Conservation (phyloP, 75 land plant genomes). For the Sequoia sempervirens region DNA sequence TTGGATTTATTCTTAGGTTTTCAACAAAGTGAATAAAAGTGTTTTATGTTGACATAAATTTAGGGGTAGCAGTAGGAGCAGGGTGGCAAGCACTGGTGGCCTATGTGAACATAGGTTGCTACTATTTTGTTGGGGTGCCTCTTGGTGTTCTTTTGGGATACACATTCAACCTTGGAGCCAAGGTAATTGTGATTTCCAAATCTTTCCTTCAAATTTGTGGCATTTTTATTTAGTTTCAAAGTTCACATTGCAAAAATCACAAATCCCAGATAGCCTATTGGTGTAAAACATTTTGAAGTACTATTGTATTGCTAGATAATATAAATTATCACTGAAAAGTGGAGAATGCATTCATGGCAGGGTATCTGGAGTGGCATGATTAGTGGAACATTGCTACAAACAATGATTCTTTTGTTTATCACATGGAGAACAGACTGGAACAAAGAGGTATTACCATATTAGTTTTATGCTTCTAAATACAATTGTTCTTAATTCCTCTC, state of each 20-base stretch:
- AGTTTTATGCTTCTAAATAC: background rate
- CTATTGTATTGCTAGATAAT: background rate
- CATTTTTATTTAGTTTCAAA: background rate
- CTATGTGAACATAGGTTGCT: background rate
- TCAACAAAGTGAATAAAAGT: background rate
- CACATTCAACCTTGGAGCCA: background rate
- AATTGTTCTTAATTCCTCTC: too few species aligned
- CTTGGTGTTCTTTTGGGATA: background rate
- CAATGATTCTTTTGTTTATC: constrained; percentile 28
- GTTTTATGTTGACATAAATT: background rate
- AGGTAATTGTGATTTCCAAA: background rate
- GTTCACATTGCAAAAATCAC: background rate
- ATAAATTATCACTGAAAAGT: background rate
- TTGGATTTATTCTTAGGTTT: background rate
- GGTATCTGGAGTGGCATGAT: constrained; percentile 65
- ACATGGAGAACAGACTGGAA: constrained; percentile 37
- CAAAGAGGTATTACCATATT: constrained; percentile 27
- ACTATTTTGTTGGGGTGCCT: background rate
- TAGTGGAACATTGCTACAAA: constrained; percentile 44
- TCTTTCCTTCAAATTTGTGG: background rate
- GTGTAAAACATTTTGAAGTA: background rate
- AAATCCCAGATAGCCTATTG: background rate
- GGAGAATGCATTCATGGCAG: constrained; percentile 9
- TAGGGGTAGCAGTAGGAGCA: constrained; percentile 6
- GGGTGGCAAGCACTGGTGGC: constrained; percentile 7